A percentile compares a stretch with the other conserved stretches of the same genome.
These are phyloP conservation scores for Begonia fuchsioides DNA, from an alignment of 306 rosid genomes.

Conservation along the genomic window DNA sequence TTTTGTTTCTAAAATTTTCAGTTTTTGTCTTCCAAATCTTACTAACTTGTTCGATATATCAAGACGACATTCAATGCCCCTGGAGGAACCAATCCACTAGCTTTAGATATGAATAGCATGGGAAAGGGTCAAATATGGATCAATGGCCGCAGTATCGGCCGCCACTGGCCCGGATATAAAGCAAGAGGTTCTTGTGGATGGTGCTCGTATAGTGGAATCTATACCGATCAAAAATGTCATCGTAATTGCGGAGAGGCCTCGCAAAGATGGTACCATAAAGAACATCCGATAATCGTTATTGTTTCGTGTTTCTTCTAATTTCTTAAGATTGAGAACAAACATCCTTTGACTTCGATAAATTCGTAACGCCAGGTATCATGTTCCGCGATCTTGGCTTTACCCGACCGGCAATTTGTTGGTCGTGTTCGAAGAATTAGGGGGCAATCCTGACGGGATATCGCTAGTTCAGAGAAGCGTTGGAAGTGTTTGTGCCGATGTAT, in stretches of 20 bases:
- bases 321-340: too few species aligned
- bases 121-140: slow-evolving; percentile 92
- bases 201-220: slow-evolving; percentile 71
- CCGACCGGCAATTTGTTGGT: slow-evolving; percentile 52
- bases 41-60: slow-evolving; percentile 3
- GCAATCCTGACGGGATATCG: slow-evolving; percentile 55
- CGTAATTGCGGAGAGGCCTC: slow-evolving; percentile 67
- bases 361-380: slow-evolving; percentile 60
- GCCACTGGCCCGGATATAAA: slow-evolving; percentile 72
- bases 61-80: slow-evolving; percentile 69
- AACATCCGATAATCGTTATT: background rate
- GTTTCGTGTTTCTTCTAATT: too few species aligned
- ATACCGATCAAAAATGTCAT: slow-evolving; percentile 45
- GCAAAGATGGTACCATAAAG: slow-evolving; percentile 71
- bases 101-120: slow-evolving; percentile 90
- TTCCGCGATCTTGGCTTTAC: slow-evolving; percentile 79
- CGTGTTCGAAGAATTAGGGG: slow-evolving; percentile 90
- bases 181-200: slow-evolving; percentile 50
- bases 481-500: slow-evolving; percentile 48
- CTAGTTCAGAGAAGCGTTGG: slow-evolving; percentile 45
- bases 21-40: background rate
- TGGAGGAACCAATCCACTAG: slow-evolving; percentile 56
- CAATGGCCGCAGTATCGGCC: slow-evolving; percentile 84
- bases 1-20: slow-evolving; percentile 5
- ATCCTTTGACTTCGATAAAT: too few species aligned